Base-by-base conservation (phyloP, 441 rosid species). In the Hura crepitans region DNA sequence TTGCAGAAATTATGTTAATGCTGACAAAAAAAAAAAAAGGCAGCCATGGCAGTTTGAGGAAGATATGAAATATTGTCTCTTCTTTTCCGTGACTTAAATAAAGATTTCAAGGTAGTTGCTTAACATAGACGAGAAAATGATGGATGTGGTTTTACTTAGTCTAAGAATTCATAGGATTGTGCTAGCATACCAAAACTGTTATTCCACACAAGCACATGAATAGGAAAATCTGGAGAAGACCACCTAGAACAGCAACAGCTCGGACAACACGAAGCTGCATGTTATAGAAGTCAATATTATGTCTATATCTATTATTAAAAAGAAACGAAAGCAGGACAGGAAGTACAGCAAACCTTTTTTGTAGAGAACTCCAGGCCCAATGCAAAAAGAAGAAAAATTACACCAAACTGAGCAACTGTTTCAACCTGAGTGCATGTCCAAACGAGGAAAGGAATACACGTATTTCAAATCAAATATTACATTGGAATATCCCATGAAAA, bases 371-470 rank as follows among this genome's bases (percentile, higher is more conserved):
- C 98, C 72, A 94, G 82, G 74, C 98, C 98, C 78, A 94, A 74
- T 14, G 97, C 98, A 80, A 94, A 94, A 70, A 94, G 95, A 72
- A 94, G 98, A 83, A 94, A 94, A 72, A 94, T 89, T 46, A 94
- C 98, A 74, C 98, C 98, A 72, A 94, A 94, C 71, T 94, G 97
- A 78, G 97, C 97, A 74, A 94, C 97, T 59, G 98, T 94, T 89
- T 94, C 98, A 66, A 91, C 97, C 99, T 91, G 86, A 61, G 71
- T 42, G 63, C 39, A 73, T 17, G 54, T 33, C 69, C 28, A 51
- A 65, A 51, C 45, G 59, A 54, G 71, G 57, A 70, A 47, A 59
- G 2, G 49, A 42, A 49, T 27, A 61, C 20, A 12, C 7, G 18
- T 9, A 42, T n/a, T 30, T 27, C 0, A 18, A 35, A 69, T 69